Percentiles rank a stretch among this genome's conserved stretches.
Conservation (phyloP, 1,284 basidiomycete species). For the Austroboletus sp. region DNA sequence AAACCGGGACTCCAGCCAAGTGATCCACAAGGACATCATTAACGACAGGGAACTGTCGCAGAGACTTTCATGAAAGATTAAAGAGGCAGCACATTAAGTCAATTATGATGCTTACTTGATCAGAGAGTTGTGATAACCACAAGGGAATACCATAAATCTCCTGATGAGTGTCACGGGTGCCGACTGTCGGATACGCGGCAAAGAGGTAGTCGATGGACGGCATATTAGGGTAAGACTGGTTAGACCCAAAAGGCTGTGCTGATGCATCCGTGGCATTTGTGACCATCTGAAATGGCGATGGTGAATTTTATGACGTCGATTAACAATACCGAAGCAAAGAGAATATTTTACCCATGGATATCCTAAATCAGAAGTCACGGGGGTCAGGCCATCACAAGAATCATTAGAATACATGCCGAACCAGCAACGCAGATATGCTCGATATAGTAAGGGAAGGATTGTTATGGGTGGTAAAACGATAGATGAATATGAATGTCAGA, state of each 20-base stretch:
- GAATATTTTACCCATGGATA: conserved; percentile 1
- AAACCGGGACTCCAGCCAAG: not conserved
- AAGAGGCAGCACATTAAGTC: not conserved
- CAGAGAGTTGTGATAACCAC: too few relatives aligned
- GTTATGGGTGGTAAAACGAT: not conserved
- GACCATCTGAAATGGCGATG: not conserved
- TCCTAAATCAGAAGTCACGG: not conserved
- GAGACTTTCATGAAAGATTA: not conserved
- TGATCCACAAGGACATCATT: not conserved
- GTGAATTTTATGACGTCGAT: not conserved
- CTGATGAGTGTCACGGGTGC: not conserved
- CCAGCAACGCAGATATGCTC: not conserved
- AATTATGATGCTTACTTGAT: too few relatives aligned
- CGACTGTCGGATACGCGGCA: not conserved
- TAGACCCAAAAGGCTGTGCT: not conserved
- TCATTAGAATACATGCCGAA: conserved; percentile 8
- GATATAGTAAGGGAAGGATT: not conserved
- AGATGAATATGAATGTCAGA: not conserved
- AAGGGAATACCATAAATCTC: too few relatives aligned
- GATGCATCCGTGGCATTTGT: conserved; percentile 2
- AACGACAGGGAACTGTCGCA: not conserved
- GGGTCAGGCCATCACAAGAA: not conserved
- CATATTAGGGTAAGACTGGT: not conserved
- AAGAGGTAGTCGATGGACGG: not conserved
- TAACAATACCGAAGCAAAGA: not conserved